A percentile compares a stretch with the other conserved stretches of the same genome.
Evolutionary conservation across 345 rosid genomes (phyloP).

Genomic region (Lepidium didymum): DNA sequence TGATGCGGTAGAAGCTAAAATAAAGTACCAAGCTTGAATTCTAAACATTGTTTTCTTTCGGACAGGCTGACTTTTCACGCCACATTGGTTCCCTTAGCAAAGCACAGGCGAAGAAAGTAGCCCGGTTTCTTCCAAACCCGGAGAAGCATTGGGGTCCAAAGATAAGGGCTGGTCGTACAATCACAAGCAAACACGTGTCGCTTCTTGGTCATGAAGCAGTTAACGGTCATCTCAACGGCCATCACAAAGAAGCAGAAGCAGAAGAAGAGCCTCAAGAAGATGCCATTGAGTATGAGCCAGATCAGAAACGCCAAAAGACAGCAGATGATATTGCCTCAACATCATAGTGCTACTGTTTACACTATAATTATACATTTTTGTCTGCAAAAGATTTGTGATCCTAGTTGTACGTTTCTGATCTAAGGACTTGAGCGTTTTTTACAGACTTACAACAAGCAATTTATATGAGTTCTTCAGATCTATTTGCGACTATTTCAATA

Average conservation of each 20-base stretch:
- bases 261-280: slow-evolving; percentile 22
- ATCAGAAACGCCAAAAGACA: slow-evolving; percentile 28
- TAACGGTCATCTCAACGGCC: slow-evolving; percentile 56
- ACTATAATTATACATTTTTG: not conserved
- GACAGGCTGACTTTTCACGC: slow-evolving; percentile 87
- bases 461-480: not conserved
- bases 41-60: not conserved
- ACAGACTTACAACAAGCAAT: not conserved
- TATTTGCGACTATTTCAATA: not conserved
- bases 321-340: slow-evolving; percentile 15
- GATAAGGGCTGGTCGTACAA: slow-evolving; percentile 88
- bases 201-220: slow-evolving; percentile 89
- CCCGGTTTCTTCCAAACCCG: slow-evolving; percentile 91
- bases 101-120: slow-evolving; percentile 88
- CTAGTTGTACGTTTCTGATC: not conserved
- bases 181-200: slow-evolving; percentile 91
- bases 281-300: slow-evolving; percentile 17
- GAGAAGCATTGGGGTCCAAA: slow-evolving; percentile 99
- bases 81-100: slow-evolving; percentile 86
- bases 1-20: not conserved
- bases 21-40: not conserved
- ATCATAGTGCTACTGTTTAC: not conserved
- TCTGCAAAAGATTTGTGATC: not conserved
- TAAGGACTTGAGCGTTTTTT: not conserved
- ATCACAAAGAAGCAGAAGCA: slow-evolving; percentile 39